Conservation (phyloP, 208 protist genomes). For the Trypanosoma caninum region DNA sequence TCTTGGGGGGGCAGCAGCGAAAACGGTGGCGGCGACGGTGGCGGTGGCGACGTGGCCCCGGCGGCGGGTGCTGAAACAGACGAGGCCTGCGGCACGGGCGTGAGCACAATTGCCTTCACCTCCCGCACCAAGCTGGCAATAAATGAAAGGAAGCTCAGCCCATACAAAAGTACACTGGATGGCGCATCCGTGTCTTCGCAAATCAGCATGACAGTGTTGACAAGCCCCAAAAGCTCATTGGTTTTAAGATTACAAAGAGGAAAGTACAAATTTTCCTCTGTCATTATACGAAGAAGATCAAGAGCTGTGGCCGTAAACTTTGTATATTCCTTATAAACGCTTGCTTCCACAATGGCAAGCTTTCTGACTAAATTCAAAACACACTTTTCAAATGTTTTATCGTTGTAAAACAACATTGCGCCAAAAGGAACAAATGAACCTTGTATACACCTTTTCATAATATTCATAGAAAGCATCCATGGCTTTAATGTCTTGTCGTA, state of each 20-base stretch:
- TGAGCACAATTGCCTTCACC: conserved; percentile 58
- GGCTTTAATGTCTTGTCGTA: conserved; percentile 81
- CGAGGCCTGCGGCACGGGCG: conserved; percentile 5
- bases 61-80: too few species aligned
- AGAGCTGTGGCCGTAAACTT: conserved; percentile 52
- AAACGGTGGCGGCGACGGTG: conserved; percentile 5
- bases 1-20: conserved; percentile 7
- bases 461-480: conserved; percentile 61
- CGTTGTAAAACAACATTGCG: conserved; percentile 82
- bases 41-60: conserved; percentile 8
- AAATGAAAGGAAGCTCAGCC: conserved; percentile 72
- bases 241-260: conserved; percentile 57
- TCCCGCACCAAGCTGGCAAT: conserved; percentile 65
- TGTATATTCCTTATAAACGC: conserved; percentile 65
- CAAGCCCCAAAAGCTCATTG: conserved; percentile 49
- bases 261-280: conserved; percentile 65
- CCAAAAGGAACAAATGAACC: conserved; percentile 73
- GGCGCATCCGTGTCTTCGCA: conserved; percentile 66
- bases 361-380: conserved; percentile 63
- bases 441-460: conserved; percentile 55
- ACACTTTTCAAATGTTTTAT: conserved; percentile 78
- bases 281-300: conserved; percentile 62
- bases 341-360: conserved; percentile 47
- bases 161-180: conserved; percentile 50
- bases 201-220: conserved; percentile 52